Conservation (phyloP, 768 basidiomycete genomes). For the Phallus indusiatus region DNA sequence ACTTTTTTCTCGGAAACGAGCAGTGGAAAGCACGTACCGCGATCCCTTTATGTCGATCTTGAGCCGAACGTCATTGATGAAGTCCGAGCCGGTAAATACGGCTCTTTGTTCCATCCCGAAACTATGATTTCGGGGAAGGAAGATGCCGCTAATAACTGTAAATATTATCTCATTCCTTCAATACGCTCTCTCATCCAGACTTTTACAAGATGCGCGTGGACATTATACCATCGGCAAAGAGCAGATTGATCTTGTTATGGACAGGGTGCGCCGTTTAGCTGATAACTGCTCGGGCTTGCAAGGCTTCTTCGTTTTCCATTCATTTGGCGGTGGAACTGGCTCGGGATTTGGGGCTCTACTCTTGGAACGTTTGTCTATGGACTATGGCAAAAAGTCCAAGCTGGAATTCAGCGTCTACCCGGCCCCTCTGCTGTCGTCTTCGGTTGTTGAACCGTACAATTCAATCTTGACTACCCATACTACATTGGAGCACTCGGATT, state of each 20-base stretch:
- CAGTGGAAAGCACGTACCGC: conserved; percentile 90
- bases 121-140: conserved; percentile 96
- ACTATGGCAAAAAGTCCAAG: conserved; percentile 99
- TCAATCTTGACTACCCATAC: conserved; percentile 95
- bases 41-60: conserved; percentile 92
- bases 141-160: conserved; percentile 99
- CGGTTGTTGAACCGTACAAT: conserved; percentile 98
- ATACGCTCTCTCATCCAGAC: background rate
- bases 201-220: conserved; percentile 76
- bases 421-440: conserved; percentile 85
- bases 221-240: conserved; percentile 99
- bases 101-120: conserved; percentile 95
- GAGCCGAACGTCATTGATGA: conserved; percentile 95
- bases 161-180: conserved; percentile 19
- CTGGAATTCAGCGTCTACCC: conserved; percentile 97
- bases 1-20: conserved; percentile 98
- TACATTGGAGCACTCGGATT: conserved; percentile 97
- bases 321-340: conserved; percentile 97
- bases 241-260: conserved; percentile 92
- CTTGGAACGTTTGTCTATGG: conserved; percentile 89
- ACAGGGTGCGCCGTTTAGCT: conserved; percentile 87
- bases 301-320: conserved; percentile 99
- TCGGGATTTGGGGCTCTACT: conserved; percentile 97
- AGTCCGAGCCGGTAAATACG: conserved; percentile 85
- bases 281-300: conserved; percentile 97